Evolutionary conservation across 495 filamentous ascomycete species (phyloP), one percentile per base, ranked within the genome.

Genomic region (Schizothecium vesticola): DNA sequence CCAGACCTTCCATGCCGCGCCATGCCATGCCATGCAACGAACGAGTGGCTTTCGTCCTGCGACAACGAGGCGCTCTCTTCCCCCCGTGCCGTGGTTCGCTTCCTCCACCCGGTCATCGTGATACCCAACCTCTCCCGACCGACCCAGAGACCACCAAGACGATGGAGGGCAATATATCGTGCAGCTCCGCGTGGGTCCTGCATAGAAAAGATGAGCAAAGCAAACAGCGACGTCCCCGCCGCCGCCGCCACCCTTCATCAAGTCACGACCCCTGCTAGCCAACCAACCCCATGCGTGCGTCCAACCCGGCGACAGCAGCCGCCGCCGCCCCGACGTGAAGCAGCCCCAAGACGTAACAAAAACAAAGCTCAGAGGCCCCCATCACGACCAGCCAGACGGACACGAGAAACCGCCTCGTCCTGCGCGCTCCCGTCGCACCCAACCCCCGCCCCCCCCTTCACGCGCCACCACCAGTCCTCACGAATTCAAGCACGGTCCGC

Each of bases 151-250:
- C 23, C 24, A 31, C 26, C 13, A 59, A 29, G 11, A 33, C 12
- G n/a, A 57, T 67, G 72, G 69, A 72, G 63, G 51, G 59, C 65
- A 73, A 71, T 73, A 72, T 73, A 69, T 69, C 63, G 63, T 72
- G 72, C 72, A 73, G 66, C 55, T 59, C 64, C 55, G 60, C 65
- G 62, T 51, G 43, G 16, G n/a, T n/a, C 43, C 43, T 19, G 72
- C 69, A 73, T 67, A 71, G 66, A 67, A 33, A 13, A 21, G 21
- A 12, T 7, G 9, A 29, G 59, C 16, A 24, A 31, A 64, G n/a
- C 61, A 43, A 64, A 36, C 62, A 43, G 62, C 16, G 29, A 22
- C 33, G 19, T 64, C 61, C 21, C 61, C 21, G 26, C 33, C 16
- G 21, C 62, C 28, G 23, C 31, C 43, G 33, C 33, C 13, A 16